Evolutionary conservation across 169 alveolate genomes (phyloP).

Genomic region (Plasmodium ovale): DNA sequence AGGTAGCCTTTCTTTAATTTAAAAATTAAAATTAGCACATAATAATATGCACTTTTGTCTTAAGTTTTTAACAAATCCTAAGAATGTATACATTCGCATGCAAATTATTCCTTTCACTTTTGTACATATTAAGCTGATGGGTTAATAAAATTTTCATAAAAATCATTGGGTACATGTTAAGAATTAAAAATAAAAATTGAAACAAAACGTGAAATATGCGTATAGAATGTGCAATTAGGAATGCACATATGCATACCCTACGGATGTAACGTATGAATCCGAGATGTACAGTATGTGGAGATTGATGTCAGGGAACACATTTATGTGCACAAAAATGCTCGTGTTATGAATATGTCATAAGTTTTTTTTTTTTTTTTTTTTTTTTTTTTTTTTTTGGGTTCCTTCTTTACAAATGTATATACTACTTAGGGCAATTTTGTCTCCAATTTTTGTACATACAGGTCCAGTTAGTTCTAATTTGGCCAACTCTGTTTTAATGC

Average conservation of each 20-base stretch:
- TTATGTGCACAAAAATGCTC: background rate
- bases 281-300: too few species aligned
- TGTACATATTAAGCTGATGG: constrained; percentile 1
- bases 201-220: constrained; percentile 23
- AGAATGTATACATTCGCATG: background rate
- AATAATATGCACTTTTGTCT: constrained; percentile 11
- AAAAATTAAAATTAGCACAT: constrained; percentile 28
- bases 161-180: constrained; percentile 48
- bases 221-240: background rate
- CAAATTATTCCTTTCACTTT: constrained; percentile 14
- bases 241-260: constrained; percentile 12
- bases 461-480: constrained; percentile 93
- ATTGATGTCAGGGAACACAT: background rate
- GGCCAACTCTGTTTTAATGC: constrained; percentile 92
- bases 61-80: constrained; percentile 24
- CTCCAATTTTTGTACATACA: constrained; percentile 95
- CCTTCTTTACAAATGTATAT: too few species aligned
- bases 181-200: constrained; percentile 46
- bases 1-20: constrained; percentile 1
- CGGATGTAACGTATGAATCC: too few species aligned
- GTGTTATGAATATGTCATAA: background rate
- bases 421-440: constrained; percentile 98
- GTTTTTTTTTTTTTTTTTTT: background rate
- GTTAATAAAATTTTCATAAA: constrained; percentile 53
- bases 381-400: too few species aligned